Evolutionary conservation across 768 basidiomycete genomes (phyloP), one percentile per base, ranked within the genome.

Genomic region (Boletellus ananas): DNA sequence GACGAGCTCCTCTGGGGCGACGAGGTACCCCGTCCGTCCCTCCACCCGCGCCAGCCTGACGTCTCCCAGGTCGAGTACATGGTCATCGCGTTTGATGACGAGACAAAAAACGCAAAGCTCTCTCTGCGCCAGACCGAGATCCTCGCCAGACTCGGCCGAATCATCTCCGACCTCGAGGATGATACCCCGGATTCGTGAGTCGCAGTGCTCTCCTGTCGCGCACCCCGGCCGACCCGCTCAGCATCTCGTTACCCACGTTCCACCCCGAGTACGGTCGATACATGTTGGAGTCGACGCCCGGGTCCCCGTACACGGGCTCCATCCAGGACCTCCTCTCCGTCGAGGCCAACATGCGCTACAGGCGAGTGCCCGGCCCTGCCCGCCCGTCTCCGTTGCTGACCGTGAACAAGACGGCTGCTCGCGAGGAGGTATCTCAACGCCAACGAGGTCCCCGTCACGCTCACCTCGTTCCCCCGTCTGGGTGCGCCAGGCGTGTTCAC

Each of bases 211-310:
- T 50, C 33, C 3, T 37, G 18, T 43, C 18, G 21, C 27, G 20
- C 37, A 43, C 25, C 29, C 11, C 13, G 12, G 41, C 35, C 43
- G 56, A 47, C 31, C 39, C 40, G 6, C 53, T 34, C 52, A 92
- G 87, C 34, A 72, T 83, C 38, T 75, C 83, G 3, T 80, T 92
- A 21, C 96, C 96, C 2, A 88, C 85, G 12, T 98, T 94, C 63
- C 96, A 98, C 64, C 95, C 95, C 16, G 96, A 99, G 70, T 99
- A 97, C 72, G 96, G 96, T 35, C 81, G 94, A 34, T 98, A 90
- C 73, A 99, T 99, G 96, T 79, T 99, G 45, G 96, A 99, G 67
- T 93, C 93, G 3, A 99, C 95, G 1, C 96, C 96, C 0, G 96
- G 96, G 3, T 83, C 85, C 43, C 96, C 96, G 2, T 98, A 97